These are phyloP conservation scores for Melocanna baccifera DNA, from an alignment of 176 grass and related monocot genomes.

Conservation along the genomic window DNA sequence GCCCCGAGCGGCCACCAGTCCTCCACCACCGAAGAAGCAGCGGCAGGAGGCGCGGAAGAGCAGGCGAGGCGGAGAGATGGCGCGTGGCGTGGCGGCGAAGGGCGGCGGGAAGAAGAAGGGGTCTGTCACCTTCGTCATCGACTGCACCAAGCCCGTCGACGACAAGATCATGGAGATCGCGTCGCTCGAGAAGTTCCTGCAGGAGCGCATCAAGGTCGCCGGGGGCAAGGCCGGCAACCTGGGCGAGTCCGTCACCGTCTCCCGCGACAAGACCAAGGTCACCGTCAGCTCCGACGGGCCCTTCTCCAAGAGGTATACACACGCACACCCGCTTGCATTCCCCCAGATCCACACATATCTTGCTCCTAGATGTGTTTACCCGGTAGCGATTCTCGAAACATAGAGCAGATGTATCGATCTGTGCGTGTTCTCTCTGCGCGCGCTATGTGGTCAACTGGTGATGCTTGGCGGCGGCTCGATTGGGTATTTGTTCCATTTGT, in stretches of 20 bases:
- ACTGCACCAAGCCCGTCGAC: constrained; percentile 89
- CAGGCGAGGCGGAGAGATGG: constrained; percentile 33
- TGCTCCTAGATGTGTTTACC: not conserved
- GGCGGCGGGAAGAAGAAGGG: constrained; percentile 79
- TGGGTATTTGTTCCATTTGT: not conserved
- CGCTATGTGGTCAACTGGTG: not conserved
- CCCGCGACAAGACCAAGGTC: constrained; percentile 83
- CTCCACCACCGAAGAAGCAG: not conserved
- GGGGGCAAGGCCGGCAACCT: constrained; percentile 68
- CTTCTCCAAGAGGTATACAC: constrained; percentile 69
- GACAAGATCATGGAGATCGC: constrained; percentile 98
- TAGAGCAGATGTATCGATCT: not conserved
- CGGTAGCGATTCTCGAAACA: not conserved
- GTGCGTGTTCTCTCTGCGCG: not conserved
- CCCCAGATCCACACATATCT: constrained; percentile 26
- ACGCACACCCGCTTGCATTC: not conserved
- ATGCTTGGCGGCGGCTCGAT: not conserved
- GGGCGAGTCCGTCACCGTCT: constrained; percentile 65
- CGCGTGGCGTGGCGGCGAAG: constrained; percentile 42
- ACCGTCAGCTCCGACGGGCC: constrained; percentile 76
- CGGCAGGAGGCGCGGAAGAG: not conserved
- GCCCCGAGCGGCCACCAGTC: constrained; percentile 33
- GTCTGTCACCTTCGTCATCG: constrained; percentile 64
- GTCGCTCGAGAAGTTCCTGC: constrained; percentile 94
- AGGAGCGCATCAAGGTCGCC: constrained; percentile 92